These are phyloP conservation scores for Brassica cretica DNA, from an alignment of 345 rosid genomes.

Conservation along the genomic window DNA sequence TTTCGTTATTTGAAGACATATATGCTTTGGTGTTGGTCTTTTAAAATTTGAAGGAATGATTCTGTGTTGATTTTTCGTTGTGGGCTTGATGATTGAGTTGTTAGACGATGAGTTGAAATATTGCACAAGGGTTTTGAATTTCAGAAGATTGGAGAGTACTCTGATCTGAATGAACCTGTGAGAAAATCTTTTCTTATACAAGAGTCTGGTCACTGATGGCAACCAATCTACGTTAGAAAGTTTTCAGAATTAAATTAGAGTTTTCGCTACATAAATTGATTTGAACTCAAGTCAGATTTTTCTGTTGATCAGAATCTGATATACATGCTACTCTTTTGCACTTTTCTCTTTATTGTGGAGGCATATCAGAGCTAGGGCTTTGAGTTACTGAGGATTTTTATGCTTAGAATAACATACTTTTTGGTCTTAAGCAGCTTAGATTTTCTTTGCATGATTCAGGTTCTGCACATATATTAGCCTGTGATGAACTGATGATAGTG, in stretches of 20 bases:
- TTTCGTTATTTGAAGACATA: too few species aligned
- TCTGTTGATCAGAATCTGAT: too few species aligned
- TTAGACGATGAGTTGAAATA: conserved; percentile 26
- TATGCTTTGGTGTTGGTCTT: not conserved
- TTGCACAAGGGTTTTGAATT: conserved; percentile 44
- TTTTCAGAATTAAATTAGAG: not conserved
- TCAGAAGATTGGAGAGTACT: too few species aligned
- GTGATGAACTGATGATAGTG: conserved; percentile 18
- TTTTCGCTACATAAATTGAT: not conserved
- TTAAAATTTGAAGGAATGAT: not conserved
- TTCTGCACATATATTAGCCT: not conserved
- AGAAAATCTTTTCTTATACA: conserved; percentile 27
- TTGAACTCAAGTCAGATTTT: not conserved
- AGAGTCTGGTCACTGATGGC: conserved; percentile 22
- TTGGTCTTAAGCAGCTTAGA: not conserved
- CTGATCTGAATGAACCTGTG: conserved; percentile 25
- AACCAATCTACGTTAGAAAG: not conserved
- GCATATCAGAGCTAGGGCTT: too few species aligned
- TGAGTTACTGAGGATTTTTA: too few species aligned
- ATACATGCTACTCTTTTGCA: too few species aligned
- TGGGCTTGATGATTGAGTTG: conserved; percentile 17
- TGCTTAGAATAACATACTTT: too few species aligned
- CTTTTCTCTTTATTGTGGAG: too few species aligned
- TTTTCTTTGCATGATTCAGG: not conserved
- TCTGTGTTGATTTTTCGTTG: conserved; percentile 1